Conservation (phyloP, 805 yeast genomes). For the Pichia manshurica region DNA sequence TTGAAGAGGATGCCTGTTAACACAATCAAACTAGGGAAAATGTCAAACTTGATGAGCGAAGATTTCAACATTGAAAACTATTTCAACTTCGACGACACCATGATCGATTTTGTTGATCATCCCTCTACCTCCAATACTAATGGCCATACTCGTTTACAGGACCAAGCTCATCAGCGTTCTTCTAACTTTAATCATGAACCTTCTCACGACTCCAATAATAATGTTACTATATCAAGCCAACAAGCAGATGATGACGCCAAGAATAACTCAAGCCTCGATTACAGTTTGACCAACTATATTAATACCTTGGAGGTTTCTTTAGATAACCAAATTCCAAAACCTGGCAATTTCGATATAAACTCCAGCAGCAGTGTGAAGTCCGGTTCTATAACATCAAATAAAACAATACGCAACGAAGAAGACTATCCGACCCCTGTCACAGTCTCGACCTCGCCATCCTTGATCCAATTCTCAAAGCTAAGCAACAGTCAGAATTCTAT, state of each 20-base stretch:
- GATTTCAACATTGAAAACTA: slow-evolving; percentile 31
- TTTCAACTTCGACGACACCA: slow-evolving; percentile 28
- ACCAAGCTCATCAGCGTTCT: no score
- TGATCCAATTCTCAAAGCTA: slow-evolving; percentile 11
- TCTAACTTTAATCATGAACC: no score
- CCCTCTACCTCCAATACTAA: neutral
- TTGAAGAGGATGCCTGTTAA: slow-evolving; percentile 9
- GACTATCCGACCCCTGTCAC: slow-evolving; percentile 15
- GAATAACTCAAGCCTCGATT: slow-evolving; percentile 11
- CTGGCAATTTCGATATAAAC: neutral
- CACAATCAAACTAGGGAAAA: slow-evolving; percentile 5
- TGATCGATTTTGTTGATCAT: slow-evolving; percentile 20
- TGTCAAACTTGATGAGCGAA: slow-evolving; percentile 9
- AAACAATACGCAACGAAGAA: neutral
- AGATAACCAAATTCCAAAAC: slow-evolving; percentile 22
- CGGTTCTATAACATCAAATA: neutral
- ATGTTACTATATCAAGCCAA: neutral
- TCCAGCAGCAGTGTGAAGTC: slow-evolving; percentile 4
- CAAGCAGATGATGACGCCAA: neutral
- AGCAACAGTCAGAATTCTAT: neutral
- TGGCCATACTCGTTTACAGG: neutral
- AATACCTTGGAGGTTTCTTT: slow-evolving; percentile 30
- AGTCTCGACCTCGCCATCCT: slow-evolving; percentile 14
- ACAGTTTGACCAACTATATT: slow-evolving; percentile 24
- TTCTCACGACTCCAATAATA: neutral